These are phyloP conservation scores for Porcisia hertigi DNA, from an alignment of 208 protist species.

Conservation along the genomic window DNA sequence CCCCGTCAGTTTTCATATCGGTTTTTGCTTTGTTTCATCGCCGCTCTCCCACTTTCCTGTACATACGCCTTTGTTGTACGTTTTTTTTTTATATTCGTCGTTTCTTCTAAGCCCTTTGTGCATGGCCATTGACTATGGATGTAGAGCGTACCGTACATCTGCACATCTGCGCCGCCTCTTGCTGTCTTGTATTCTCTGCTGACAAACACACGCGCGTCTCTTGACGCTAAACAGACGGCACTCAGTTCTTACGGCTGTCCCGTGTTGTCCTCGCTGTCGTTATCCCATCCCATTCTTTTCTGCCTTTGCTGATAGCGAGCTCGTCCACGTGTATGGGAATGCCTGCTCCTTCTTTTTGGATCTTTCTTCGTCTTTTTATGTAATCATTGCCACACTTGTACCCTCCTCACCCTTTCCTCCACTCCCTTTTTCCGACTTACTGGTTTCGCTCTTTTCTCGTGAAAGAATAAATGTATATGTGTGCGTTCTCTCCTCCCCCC, in stretches of 20 bases:
- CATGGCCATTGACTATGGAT: no score
- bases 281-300: no score
- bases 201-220: not conserved
- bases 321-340: no score
- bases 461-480: not conserved
- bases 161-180: not conserved
- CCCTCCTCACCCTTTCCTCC: not conserved
- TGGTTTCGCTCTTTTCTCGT: not conserved
- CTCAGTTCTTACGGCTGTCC: not conserved
- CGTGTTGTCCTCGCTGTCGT: not conserved
- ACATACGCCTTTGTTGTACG: not conserved
- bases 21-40: conserved; percentile 5
- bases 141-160: not conserved
- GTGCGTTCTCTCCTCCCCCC: not conserved
- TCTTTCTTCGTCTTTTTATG: conserved; percentile 5
- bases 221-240: no score
- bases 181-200: not conserved
- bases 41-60: not conserved
- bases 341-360: no score
- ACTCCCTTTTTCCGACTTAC: not conserved
- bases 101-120: not conserved
- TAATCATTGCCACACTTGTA: not conserved
- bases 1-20: conserved; percentile 2
- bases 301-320: no score
- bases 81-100: conserved; percentile 5